Conservation (phyloP, 805 yeast genomes). For the Nakazawaea wyomingensis region DNA sequence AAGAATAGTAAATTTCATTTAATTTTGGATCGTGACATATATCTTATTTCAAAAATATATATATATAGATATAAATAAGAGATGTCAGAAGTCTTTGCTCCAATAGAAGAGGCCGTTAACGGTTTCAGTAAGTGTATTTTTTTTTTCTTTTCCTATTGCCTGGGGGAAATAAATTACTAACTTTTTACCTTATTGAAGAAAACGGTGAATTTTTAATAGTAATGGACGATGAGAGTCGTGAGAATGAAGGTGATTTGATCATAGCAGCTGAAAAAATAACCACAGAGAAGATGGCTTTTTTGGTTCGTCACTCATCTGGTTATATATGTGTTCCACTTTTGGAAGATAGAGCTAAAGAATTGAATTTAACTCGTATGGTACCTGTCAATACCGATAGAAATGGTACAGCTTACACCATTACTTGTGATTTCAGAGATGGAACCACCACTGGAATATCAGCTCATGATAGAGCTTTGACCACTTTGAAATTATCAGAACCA, state of each 20-base stretch:
- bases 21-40: no score
- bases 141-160: not conserved
- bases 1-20: no score
- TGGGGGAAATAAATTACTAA: not conserved
- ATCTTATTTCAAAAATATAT: no score
- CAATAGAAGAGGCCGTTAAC: slow-evolving; percentile 66
- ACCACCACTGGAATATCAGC: slow-evolving; percentile 98
- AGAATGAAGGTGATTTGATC: slow-evolving; percentile 95
- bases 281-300: slow-evolving; percentile 86
- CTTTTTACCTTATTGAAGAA: slow-evolving; percentile 25
- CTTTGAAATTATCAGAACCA: slow-evolving; percentile 61
- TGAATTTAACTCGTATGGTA: slow-evolving; percentile 78
- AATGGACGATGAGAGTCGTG: slow-evolving; percentile 96
- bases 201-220: slow-evolving; percentile 84
- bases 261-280: slow-evolving; percentile 84
- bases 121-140: slow-evolving; percentile 46
- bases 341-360: slow-evolving; percentile 68
- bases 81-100: slow-evolving; percentile 31
- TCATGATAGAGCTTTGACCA: slow-evolving; percentile 85
- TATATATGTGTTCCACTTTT: slow-evolving; percentile 90
- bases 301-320: slow-evolving; percentile 84
- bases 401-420: slow-evolving; percentile 94
- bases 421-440: slow-evolving; percentile 80
- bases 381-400: slow-evolving; percentile 70
- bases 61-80: no score